Percentiles rank a stretch among this genome's conserved stretches.
Conservation (phyloP, 495 filamentous ascomycete species). For the Tuber borchii region DNA sequence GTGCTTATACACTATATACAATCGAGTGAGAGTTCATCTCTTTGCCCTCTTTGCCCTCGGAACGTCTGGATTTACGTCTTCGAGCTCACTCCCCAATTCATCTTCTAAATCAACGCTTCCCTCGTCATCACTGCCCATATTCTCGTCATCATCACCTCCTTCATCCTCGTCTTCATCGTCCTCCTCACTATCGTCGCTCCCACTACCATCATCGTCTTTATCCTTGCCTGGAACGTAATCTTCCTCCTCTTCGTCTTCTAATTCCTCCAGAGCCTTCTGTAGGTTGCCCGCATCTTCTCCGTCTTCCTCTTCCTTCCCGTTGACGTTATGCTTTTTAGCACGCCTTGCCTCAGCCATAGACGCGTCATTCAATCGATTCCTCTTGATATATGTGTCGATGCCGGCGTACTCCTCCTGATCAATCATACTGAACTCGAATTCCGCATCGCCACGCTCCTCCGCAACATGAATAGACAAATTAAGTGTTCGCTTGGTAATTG, state of each 20-base stretch:
- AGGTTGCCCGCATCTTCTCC: slow-evolving; percentile 50
- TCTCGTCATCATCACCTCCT: slow-evolving; percentile 47
- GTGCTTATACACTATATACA: not conserved
- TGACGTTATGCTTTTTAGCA: slow-evolving; percentile 71
- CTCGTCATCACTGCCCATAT: slow-evolving; percentile 46
- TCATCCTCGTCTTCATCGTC: slow-evolving; percentile 48
- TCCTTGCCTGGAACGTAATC: slow-evolving; percentile 81
- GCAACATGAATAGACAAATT: slow-evolving; percentile 72
- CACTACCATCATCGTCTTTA: slow-evolving; percentile 64
- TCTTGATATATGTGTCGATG: slow-evolving; percentile 78
- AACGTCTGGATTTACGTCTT: slow-evolving; percentile 38
- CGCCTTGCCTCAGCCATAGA: slow-evolving; percentile 83
- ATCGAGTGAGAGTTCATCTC: slow-evolving; percentile 13
- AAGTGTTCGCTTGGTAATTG: slow-evolving; percentile 84
- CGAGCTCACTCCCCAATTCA: slow-evolving; percentile 41
- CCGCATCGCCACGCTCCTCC: slow-evolving; percentile 45
- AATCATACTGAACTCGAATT: slow-evolving; percentile 79
- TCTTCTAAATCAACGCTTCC: slow-evolving; percentile 39
- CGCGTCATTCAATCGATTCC: slow-evolving; percentile 76
- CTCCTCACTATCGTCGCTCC: slow-evolving; percentile 45
- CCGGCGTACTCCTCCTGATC: slow-evolving; percentile 76
- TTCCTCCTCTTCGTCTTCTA: slow-evolving; percentile 81
- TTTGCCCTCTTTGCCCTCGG: slow-evolving; percentile 38
- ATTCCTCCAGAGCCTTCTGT: slow-evolving; percentile 64
- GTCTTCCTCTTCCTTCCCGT: slow-evolving; percentile 53